Conservation (phyloP, 83 land plant genomes). For the Thuja plicata region DNA sequence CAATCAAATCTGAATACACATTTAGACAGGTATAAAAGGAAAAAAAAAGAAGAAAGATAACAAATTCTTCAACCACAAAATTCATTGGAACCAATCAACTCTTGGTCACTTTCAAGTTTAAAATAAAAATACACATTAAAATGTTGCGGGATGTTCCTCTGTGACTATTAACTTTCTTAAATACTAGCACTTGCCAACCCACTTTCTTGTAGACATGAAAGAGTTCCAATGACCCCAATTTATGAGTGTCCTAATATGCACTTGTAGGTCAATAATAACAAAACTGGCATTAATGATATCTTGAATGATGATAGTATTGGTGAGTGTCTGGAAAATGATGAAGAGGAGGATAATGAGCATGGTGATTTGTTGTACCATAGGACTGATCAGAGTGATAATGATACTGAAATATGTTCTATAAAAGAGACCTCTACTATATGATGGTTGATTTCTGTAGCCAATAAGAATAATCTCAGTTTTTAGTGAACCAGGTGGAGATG, state of each 20-base stretch:
- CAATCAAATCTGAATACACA: too few species aligned
- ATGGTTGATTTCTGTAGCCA: constrained; percentile 33
- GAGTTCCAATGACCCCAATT: constrained; percentile 59
- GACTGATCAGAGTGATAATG: neutral
- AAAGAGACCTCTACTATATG: constrained; percentile 22
- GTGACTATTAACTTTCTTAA: too few species aligned
- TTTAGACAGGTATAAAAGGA: too few species aligned
- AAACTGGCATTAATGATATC: neutral
- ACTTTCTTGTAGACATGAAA: constrained; percentile 75
- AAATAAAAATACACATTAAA: too few species aligned
- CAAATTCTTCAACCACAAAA: too few species aligned
- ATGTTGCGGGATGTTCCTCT: too few species aligned
- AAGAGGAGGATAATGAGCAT: neutral
- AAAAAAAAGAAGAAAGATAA: too few species aligned
- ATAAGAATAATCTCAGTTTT: neutral
- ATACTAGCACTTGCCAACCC: too few species aligned
- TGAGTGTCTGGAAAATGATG: neutral
- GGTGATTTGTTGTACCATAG: neutral
- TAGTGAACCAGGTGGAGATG: neutral
- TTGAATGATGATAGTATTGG: constrained; percentile 4
- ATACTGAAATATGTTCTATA: constrained; percentile 16
- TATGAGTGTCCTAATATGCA: constrained; percentile 17
- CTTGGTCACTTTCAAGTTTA: too few species aligned
- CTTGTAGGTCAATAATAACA: neutral
- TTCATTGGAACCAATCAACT: too few species aligned